Evolutionary conservation across 495 filamentous ascomycete genomes (phyloP).

Genomic region (Cercophora samala): DNA sequence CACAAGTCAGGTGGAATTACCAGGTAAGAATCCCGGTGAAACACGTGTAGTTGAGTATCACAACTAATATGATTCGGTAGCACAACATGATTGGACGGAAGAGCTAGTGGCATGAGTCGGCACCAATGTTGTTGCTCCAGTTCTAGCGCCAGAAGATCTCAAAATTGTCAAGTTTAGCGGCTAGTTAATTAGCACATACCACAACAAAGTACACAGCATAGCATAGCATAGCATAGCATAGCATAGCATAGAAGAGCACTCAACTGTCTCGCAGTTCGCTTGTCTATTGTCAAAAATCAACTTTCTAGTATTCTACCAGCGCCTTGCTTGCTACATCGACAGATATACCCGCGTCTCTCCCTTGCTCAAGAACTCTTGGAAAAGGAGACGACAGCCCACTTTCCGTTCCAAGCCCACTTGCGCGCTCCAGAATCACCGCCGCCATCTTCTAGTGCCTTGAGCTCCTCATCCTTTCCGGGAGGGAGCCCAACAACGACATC

Average conservation of each 20-base stretch:
- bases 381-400: slow-evolving; percentile 94
- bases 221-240: too few relatives aligned
- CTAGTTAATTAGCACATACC: too few relatives aligned
- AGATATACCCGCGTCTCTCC: background rate
- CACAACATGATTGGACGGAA: background rate
- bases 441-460: slow-evolving; percentile 63
- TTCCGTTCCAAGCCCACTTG: slow-evolving; percentile 97
- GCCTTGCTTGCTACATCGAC: background rate
- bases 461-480: slow-evolving; percentile 72
- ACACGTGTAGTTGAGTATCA: background rate
- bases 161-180: too few relatives aligned
- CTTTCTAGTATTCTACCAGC: background rate
- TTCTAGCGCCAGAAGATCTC: background rate
- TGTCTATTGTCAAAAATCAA: background rate
- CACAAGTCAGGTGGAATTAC: background rate
- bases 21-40: background rate
- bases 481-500: slow-evolving; percentile 91
- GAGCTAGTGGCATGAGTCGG: background rate
- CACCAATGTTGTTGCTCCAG: background rate
- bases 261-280: background rate
- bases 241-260: too few relatives aligned
- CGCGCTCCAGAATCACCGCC: slow-evolving; percentile 66
- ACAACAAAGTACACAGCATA: too few relatives aligned
- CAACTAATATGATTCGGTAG: background rate
- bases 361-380: slow-evolving; percentile 43